phyloP scores from a whole-genome alignment of 176 grass and related monocot genomes.

The Aechmea fasciata region DNA sequence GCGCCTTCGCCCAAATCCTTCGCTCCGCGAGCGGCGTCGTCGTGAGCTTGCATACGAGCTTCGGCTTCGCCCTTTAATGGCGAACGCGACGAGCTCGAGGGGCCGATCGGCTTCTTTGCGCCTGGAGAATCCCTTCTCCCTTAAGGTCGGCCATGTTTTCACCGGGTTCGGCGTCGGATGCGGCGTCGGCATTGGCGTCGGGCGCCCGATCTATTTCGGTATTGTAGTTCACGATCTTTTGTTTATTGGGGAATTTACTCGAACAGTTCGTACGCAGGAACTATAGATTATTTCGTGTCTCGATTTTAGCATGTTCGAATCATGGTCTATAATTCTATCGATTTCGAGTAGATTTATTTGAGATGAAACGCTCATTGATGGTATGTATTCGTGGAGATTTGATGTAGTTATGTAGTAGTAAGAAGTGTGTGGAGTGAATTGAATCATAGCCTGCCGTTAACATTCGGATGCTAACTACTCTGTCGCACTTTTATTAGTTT shows the following conservation, averaged over 20 bases:
- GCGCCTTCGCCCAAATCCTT: no score
- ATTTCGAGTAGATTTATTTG: no score
- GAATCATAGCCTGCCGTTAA: no score
- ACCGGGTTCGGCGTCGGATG: slow-evolving; percentile 81
- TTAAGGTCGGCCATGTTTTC: slow-evolving; percentile 85
- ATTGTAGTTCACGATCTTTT: slow-evolving; percentile 5
- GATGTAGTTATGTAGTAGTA: no score
- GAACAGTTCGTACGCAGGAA: slow-evolving; percentile 20
- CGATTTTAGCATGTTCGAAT: no score
- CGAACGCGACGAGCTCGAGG: slow-evolving; percentile 34
- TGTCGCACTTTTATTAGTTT: no score
- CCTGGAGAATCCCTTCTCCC: slow-evolving; percentile 72
- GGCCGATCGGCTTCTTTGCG: slow-evolving; percentile 31
- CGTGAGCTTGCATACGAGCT: neutral
- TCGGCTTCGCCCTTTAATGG: slow-evolving; percentile 19
- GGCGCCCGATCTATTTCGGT: slow-evolving; percentile 78
- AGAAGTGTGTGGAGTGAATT: no score
- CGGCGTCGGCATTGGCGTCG: slow-evolving; percentile 66
- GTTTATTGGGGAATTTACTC: slow-evolving; percentile 15
- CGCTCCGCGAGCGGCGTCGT: neutral
- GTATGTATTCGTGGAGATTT: neutral
- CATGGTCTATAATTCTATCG: no score
- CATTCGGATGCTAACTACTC: no score
- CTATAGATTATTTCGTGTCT: neutral
- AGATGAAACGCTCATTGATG: no score